phyloP scores from a whole-genome alignment of 2,329 filamentous ascomycete species.

The Botrytis sinoallii region DNA sequence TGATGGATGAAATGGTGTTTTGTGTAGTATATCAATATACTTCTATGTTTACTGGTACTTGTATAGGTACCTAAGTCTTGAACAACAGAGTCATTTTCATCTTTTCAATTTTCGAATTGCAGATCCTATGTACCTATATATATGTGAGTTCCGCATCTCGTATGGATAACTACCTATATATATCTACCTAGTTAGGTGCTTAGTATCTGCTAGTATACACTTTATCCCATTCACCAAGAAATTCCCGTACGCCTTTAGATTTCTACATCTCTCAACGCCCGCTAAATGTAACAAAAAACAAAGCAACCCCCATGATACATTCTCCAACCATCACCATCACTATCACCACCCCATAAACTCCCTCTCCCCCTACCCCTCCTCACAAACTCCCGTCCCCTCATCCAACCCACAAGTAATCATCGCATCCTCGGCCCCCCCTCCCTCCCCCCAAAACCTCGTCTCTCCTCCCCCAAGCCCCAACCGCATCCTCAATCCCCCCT shows the following conservation, averaged over 20 bases:
- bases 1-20: background rate
- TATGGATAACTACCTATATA: too few species aligned
- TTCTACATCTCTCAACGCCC: background rate
- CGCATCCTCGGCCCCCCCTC: background rate
- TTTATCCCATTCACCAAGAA: background rate
- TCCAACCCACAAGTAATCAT: constrained; percentile 11
- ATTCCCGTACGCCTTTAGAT: background rate
- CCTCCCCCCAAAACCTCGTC: background rate
- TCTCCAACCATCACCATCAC: background rate
- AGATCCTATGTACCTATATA: background rate
- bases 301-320: background rate
- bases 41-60: background rate
- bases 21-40: background rate
- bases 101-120: background rate
- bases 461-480: background rate
- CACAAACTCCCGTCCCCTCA: constrained; percentile 9
- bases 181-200: background rate
- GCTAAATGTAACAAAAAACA: background rate
- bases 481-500: background rate
- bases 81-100: background rate
- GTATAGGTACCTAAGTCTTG: background rate
- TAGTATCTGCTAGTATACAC: background rate
- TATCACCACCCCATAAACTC: too few species aligned
- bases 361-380: background rate
- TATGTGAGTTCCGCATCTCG: background rate